Base-by-base conservation (phyloP, 192 early-diverging fungal genomes). In the Backusella tuberculispora region DNA sequence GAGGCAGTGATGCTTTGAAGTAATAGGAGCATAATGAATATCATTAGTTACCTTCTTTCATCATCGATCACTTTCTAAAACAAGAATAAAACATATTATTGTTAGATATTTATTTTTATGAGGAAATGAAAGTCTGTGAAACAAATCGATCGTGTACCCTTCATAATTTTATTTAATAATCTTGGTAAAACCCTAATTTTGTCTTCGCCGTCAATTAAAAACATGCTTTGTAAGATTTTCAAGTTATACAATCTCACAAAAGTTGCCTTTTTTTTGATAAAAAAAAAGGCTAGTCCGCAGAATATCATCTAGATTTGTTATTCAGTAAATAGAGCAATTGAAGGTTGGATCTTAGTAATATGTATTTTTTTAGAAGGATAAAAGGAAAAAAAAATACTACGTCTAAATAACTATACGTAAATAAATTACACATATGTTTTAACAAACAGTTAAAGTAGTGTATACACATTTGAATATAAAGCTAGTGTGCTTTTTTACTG, bases 81-180 rank as follows among this genome's bases (percentile, higher is more conserved):
- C 2, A 8, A 53, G 8, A 53, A 26, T 17, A 53, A 53, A 53
- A 53, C 50, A 0, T 19, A 24, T 50, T 19, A 56, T 60, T 60
- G 21, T 12, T 60, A 34, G 2, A 1, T 34, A 1, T 34, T 34
- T 34, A 1, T 34, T 34, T 34, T 34, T 34, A 34, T 34, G 29
- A 2, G 29, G 29, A 34, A 34, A 2, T 34, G 29, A 34, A 34
- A 34, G 29, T 34, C 21, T 60, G 53, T 60, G 19, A 60, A 24
- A 60, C 53, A 60, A 24, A 56, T 8, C 24, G 53, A 60, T 60
- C 53, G 53, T 60, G 53, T 60, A 60, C 21, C 24, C 53, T 60
- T 19, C n/a, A 60, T 24, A 60, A 26, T 60, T 60, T 60, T 26
- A 34, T 12, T 60, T 60, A 4, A 24, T 60, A 60, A 60, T 60